Evolutionary conservation across 2,329 filamentous ascomycete genomes (phyloP), one percentile per base, ranked within the genome.

Genomic region (Tolypocladium sp.): DNA sequence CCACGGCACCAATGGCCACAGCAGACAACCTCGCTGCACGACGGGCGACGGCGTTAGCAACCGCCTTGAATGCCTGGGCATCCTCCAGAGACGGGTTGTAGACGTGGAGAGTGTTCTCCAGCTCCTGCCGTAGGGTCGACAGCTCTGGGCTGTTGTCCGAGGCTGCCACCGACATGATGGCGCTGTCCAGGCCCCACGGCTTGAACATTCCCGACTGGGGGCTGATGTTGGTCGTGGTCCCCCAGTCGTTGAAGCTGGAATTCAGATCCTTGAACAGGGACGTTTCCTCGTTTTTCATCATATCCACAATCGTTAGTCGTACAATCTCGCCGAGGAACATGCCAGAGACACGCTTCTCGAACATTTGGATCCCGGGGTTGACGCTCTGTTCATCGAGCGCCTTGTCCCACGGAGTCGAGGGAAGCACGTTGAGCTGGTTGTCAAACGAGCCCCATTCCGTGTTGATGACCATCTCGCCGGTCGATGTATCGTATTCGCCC

Each of bases 391-490:
- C 77, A 73, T 99, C 93, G 30, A 99, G 81, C 59, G 85, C 82
- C 56, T 80, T 77, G 71, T 99, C 94, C 77, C 91, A 97, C 0
- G 84, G 78, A 0, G 93, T 97, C 67, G 86, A 88, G 53, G 93
- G 94, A 46, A 99, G 81, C 25, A 96, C 89, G 66, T 88, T 90
- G 64, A 97, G 85, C 66, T 89, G 84, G 76, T 97, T 97, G 76
- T 99, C 94, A 69, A 99, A 99, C 59, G 91, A 96, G 62, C 94
- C 94, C 94, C 94, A 99, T 77, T 99, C 94, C 1, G 90, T 93
- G 77, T 99, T 99, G 76, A 99, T 84, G 60, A 99, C 91, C 94
- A 99, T 99, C 67, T 95, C 86, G 57, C 92, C 92, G 0, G 92
- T 95, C 10, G 85, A 86, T 55, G 79, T 80, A 74, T 97, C 91